Evolutionary conservation across 331 rosid genomes (phyloP), one percentile per base, ranked within the genome.

Genomic region (Quercus phellos): DNA sequence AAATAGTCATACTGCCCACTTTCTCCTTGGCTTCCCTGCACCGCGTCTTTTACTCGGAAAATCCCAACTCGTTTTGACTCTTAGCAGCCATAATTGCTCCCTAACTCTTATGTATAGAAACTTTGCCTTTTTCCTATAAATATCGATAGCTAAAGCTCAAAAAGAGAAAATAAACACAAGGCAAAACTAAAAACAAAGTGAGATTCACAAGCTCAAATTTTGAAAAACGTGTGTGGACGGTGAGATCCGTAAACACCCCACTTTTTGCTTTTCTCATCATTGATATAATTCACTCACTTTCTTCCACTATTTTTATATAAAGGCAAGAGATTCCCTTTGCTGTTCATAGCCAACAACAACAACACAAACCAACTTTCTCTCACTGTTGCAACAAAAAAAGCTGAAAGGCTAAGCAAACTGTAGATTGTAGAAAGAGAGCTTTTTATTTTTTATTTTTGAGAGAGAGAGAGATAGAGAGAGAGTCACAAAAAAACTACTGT

Each of bases 161-260:
- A 27, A 56, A 60, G 2, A 34, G 2, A 1, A 29, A 8, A 13
- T 4, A 43, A 34, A 70, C 29, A 2, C 10, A 32, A 19, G 29
- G 5, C 6, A 9, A 1, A 16, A 24, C 22, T 32, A 43, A 61
- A 32, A 6, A 13, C 51, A 19, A 38, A 55, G 73, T 70, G 74
- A 46, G 53, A 17, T 76, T 76, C 89, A 78, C 86, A 76, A 73
- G 74, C 71, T 24, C 18, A 32, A 26, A n/a, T 34, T 6, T 71
- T 8, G 2, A 4, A 4, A 77, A 81, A 89, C 85, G 89, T 88
- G 93, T 85, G 46, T 91, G 90, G 91, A 86, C 94, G 90, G 87
- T 76, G 86, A 63, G 87, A 79, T 56, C 74, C 72, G 68, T 50
- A 21, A 14, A 43, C 9, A 38, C 73, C 69, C 7, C 7, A 75